A percentile compares a stretch with the other conserved stretches of the same genome.
Evolutionary conservation across 2,329 filamentous ascomycete genomes (phyloP).

Genomic region (Venturia nashicola): DNA sequence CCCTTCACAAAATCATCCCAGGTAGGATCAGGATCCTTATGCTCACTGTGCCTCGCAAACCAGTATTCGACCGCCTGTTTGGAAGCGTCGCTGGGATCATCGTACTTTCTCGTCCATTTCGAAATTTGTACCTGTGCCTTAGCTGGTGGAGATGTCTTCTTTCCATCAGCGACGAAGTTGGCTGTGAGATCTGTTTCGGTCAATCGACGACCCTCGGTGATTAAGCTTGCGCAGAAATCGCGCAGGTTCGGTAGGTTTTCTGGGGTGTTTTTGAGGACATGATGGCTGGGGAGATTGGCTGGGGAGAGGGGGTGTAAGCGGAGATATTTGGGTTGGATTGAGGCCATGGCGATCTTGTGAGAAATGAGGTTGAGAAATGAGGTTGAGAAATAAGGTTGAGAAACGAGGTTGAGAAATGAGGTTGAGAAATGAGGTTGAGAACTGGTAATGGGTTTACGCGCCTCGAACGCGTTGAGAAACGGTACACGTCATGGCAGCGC

Average conservation of each 20-base stretch:
- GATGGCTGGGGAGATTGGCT: not conserved
- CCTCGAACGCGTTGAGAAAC: not conserved
- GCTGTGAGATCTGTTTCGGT: not conserved
- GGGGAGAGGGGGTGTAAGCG: not conserved
- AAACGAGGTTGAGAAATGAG: too few species aligned
- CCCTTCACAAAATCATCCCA: conserved; percentile 52
- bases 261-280: not conserved
- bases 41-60: not conserved
- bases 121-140: not conserved
- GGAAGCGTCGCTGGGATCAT: not conserved
- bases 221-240: not conserved
- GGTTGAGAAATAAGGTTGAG: not conserved
- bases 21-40: not conserved
- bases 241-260: not conserved
- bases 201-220: not conserved
- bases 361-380: not conserved
- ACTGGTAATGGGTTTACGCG: not conserved
- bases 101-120: not conserved
- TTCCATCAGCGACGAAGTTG: not conserved
- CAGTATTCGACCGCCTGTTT: not conserved
- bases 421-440: not conserved
- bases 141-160: not conserved
- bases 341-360: not conserved
- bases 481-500: not conserved
- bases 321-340: not conserved